A percentile compares a stretch with the other conserved stretches of the same genome.
phyloP scores from a whole-genome alignment of 2,329 filamentous ascomycete genomes.

The Chrysoporthe deuterocubensis region DNA sequence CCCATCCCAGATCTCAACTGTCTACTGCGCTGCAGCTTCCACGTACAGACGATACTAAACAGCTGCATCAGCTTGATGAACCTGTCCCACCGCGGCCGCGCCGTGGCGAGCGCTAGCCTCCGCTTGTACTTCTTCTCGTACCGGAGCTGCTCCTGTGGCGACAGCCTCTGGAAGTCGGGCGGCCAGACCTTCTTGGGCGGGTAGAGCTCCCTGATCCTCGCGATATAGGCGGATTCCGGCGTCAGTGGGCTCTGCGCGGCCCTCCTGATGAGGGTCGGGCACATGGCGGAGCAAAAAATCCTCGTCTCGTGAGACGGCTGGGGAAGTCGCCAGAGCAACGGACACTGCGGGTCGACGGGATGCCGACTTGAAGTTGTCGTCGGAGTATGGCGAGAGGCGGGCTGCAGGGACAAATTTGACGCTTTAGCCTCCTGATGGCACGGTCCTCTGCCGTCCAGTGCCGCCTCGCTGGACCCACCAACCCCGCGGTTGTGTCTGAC shows the following conservation, averaged over 20 bases:
- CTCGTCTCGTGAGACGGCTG: neutral
- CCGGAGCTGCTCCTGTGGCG: conserved; percentile 73
- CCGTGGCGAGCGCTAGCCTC: conserved; percentile 64
- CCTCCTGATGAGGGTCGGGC: conserved; percentile 50
- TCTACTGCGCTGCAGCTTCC: neutral
- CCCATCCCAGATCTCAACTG: neutral
- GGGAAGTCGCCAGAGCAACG: conserved; percentile 18
- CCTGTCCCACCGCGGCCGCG: conserved; percentile 68
- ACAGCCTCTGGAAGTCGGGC: conserved; percentile 73
- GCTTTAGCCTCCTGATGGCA: neutral
- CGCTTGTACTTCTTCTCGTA: conserved; percentile 81
- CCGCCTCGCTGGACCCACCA: conserved; percentile 10
- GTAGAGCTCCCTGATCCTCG: conserved; percentile 54
- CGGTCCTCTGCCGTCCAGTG: conserved; percentile 8
- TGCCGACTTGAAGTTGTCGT: neutral
- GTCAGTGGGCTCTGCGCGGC: conserved; percentile 37
- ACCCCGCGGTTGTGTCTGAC: conserved; percentile 23
- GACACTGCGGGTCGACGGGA: neutral
- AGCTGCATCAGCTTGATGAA: conserved; percentile 68
- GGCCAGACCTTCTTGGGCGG: conserved; percentile 76
- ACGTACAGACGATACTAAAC: conserved; percentile 59
- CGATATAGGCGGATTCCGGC: conserved; percentile 21
- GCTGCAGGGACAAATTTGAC: no score
- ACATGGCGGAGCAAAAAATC: conserved; percentile 41
- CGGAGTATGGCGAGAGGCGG: neutral